Evolutionary conservation across 2,329 filamentous ascomycete species (phyloP).

Genomic region (Fusarium beomiforme): DNA sequence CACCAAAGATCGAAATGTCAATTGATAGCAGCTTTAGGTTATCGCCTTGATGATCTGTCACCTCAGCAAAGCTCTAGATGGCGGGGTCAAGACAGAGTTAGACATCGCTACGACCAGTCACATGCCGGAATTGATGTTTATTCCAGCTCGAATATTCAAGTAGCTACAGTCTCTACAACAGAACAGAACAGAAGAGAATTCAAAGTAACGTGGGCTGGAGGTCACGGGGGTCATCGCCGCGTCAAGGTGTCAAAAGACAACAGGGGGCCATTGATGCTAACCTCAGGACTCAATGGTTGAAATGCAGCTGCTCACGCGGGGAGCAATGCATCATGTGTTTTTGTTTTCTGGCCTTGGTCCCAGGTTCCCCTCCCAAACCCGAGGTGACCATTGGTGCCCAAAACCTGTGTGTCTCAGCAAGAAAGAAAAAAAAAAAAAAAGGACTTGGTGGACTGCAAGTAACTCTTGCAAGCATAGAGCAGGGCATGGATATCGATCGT

Average conservation of each 20-base stretch:
- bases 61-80: neutral
- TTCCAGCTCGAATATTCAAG: conserved; percentile 18
- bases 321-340: conserved; percentile 13
- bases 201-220: neutral
- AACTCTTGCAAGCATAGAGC: conserved; percentile 22
- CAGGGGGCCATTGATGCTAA: conserved; percentile 8
- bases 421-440: no score
- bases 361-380: conserved; percentile 3
- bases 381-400: conserved; percentile 8
- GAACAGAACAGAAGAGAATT: neutral
- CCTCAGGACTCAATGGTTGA: conserved; percentile 1
- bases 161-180: neutral
- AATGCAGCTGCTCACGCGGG: conserved; percentile 27
- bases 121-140: neutral
- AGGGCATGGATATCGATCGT: conserved; percentile 5
- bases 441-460: conserved; percentile 13
- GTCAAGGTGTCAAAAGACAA: conserved; percentile 20
- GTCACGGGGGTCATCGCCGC: neutral
- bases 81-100: conserved; percentile 1
- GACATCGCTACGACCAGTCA: conserved; percentile 15
- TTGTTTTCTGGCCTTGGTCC: neutral
- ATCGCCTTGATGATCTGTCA: conserved; percentile 15
- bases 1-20: conserved; percentile 5
- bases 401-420: neutral
- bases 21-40: conserved; percentile 21